A percentile compares a stretch with the other conserved stretches of the same genome.
phyloP scores from a whole-genome alignment of 106 monocot species.

The Vanilla planifolia region DNA sequence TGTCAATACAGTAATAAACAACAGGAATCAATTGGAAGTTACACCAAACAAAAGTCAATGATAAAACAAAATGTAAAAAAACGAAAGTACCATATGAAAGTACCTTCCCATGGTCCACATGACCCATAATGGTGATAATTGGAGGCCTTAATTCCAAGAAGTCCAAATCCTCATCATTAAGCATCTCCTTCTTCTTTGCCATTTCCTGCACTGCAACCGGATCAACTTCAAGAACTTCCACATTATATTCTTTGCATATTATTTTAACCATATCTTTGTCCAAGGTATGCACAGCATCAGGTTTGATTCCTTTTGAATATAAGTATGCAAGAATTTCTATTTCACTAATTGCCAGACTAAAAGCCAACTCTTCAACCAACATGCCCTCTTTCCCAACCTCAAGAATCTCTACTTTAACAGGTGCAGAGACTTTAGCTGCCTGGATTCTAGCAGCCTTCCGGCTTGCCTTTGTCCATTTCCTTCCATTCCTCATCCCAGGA shows the following conservation, averaged over 20 bases:
- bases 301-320: conserved; percentile 63
- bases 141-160: conserved; percentile 77
- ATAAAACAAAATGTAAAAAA: not conserved
- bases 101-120: conserved; percentile 99
- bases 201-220: conserved; percentile 69
- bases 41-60: not conserved
- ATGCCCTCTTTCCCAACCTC: conserved; percentile 93
- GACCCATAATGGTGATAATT: conserved; percentile 97
- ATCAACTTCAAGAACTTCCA: conserved; percentile 81
- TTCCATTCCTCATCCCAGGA: conserved; percentile 63
- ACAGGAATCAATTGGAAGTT: not conserved
- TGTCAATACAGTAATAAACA: conserved; percentile 25
- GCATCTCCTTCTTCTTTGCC: conserved; percentile 91
- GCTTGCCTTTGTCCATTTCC: conserved; percentile 85
- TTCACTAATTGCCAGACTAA: conserved; percentile 60
- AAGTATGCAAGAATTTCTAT: conserved; percentile 63
- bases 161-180: conserved; percentile 79
- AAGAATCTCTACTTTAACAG: conserved; percentile 88
- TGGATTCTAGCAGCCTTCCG: conserved; percentile 66
- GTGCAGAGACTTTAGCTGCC: conserved; percentile 68
- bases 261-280: conserved; percentile 92
- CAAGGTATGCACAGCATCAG: conserved; percentile 55
- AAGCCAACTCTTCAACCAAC: conserved; percentile 72
- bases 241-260: conserved; percentile 91
- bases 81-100: not conserved